phyloP scores from a whole-genome alignment of 2,329 filamentous ascomycete genomes.

The Monilinia polystroma region DNA sequence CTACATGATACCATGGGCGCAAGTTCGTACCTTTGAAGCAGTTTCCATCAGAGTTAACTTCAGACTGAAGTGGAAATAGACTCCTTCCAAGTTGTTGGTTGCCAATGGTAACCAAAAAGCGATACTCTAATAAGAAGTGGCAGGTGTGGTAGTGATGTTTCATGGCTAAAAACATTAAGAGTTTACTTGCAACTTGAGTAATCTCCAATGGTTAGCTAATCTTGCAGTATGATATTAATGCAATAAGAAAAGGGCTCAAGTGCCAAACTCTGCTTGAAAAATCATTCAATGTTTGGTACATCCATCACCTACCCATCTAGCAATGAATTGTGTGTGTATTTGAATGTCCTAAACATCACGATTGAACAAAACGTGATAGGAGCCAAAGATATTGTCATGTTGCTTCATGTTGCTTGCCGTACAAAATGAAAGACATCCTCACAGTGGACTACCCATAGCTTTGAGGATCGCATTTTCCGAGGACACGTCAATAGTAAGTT shows the following conservation, averaged over 20 bases:
- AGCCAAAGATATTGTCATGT: not conserved
- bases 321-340: not conserved
- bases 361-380: not conserved
- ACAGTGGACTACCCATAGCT: constrained; percentile 7
- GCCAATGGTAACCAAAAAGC: not conserved
- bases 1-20: not conserved
- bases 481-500: not conserved
- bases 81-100: not conserved
- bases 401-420: not conserved
- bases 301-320: not conserved
- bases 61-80: not conserved
- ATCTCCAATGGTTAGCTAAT: not conserved
- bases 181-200: not conserved
- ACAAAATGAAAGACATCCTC: not conserved
- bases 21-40: not conserved
- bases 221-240: not conserved
- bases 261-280: not conserved
- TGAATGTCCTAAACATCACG: not conserved
- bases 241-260: not conserved
- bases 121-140: not conserved
- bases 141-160: not conserved
- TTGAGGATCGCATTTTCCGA: not conserved
- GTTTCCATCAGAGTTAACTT: constrained; percentile 2
- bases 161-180: not conserved
- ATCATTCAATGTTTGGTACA: not conserved